A percentile compares a stretch with the other conserved stretches of the same genome.
Conservation (phyloP, 2,329 filamentous ascomycete genomes). For the Xylariales sp. region DNA sequence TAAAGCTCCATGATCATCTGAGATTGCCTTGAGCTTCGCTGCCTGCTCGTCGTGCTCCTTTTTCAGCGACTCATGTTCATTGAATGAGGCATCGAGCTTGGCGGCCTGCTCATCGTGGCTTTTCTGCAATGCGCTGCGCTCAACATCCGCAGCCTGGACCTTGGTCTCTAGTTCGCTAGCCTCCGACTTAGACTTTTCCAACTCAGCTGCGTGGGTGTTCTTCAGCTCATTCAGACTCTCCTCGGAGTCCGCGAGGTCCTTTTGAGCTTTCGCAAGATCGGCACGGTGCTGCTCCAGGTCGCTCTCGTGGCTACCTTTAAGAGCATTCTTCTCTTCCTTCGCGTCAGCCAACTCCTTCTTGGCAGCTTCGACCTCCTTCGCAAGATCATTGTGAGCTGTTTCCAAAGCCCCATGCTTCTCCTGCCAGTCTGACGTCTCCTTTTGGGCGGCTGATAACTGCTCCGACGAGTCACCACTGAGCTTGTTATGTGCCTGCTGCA, state of each 20-base stretch:
- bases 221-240: constrained; percentile 17
- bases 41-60: constrained; percentile 26
- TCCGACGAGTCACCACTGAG: constrained; percentile 18
- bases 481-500: constrained; percentile 16
- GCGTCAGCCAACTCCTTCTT: constrained; percentile 16
- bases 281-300: constrained; percentile 22
- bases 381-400: constrained; percentile 13
- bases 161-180: constrained; percentile 18
- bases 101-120: constrained; percentile 25
- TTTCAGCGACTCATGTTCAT: constrained; percentile 25
- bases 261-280: constrained; percentile 19
- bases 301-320: constrained; percentile 15
- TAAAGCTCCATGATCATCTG: neutral
- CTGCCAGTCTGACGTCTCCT: constrained; percentile 22
- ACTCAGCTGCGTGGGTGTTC: constrained; percentile 12
- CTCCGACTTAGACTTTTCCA: constrained; percentile 14
- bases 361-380: constrained; percentile 18
- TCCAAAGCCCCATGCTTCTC: constrained; percentile 17
- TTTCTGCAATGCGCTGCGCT: constrained; percentile 25
- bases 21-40: constrained; percentile 18
- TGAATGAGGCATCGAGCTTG: constrained; percentile 20
- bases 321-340: constrained; percentile 15
- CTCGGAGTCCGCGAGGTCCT: constrained; percentile 17
- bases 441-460: constrained; percentile 24
- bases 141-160: constrained; percentile 22